Base-by-base conservation (phyloP, 225 moss, liverwort and hornwort genomes). In the Pseudisothecium myosuroides region DNA sequence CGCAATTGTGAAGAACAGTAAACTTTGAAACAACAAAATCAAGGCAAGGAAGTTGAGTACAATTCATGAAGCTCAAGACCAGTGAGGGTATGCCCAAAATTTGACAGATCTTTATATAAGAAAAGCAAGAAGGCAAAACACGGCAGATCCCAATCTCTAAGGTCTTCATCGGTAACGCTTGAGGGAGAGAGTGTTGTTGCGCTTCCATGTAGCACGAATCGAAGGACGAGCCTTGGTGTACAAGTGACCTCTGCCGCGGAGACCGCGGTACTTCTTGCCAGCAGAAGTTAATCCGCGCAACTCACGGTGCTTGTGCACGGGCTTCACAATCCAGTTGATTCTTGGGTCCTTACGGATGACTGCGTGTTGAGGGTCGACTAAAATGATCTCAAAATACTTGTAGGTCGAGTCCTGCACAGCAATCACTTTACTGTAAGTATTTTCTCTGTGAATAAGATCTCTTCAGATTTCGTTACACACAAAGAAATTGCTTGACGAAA, bases 281-380 rank as follows among this genome's bases (percentile, higher is more conserved):
- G 94, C 95, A n/a, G 96, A 96, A 26, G 97, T 96, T 58, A 97
- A 86, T 83, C 97, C 97, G 76, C 96, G 96, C 87, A 97, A 88
- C 88, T 96, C 96, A 72, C 96, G 95, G 82, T 97, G 97, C 93
- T 97, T 96, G 94, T 97, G 97, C 72, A 97, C 95, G 16, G 96
- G 96, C 76, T 97, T 96, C 64, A 95, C 96, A 22, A 96, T 95
- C 96, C 97, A 96, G 93, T 95, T 97, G 39, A 96, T 96, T 56
- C 96, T 90, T 50, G 95, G 96, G 77, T 97, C 97, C 85, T 97
- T 96, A 36, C 96, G 93, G 78, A 97, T 92, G 16, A 93, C 95
- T 29, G 91, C 87, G 85, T 95, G 96, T 47, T 95, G 93, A 9
- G 93, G 87, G 80, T 96, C 97, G 41, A 97, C 94, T 60, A 97